Conservation (phyloP, 2,329 filamentous ascomycete genomes). For the Talaromyces funiculosus region DNA sequence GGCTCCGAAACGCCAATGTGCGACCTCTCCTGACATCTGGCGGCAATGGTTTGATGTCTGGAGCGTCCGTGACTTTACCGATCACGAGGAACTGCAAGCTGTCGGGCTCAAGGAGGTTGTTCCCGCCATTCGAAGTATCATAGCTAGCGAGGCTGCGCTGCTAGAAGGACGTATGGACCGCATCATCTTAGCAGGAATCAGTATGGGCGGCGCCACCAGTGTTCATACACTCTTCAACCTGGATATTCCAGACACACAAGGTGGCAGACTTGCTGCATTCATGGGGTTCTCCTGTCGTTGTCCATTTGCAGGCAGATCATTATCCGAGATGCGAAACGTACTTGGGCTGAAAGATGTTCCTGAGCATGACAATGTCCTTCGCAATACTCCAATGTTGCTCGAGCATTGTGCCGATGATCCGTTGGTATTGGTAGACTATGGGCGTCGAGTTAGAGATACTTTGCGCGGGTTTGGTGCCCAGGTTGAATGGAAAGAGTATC, state of each 20-base stretch:
- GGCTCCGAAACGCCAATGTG: conserved; percentile 2
- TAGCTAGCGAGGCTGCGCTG: neutral
- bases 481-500: conserved; percentile 4
- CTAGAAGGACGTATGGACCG: neutral
- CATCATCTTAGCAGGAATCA: neutral
- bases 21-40: neutral
- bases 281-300: neutral
- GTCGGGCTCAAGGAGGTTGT: conserved; percentile 5
- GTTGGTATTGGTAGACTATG: neutral
- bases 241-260: neutral
- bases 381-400: conserved; percentile 3
- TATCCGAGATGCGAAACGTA: neutral
- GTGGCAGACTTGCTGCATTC: conserved; percentile 1
- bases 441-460: neutral
- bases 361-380: neutral
- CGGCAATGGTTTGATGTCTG: conserved; percentile 10
- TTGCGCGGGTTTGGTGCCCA: neutral
- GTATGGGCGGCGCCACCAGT: conserved; percentile 5
- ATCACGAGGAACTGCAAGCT: conserved; percentile 3
- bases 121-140: neutral
- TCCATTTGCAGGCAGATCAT: conserved; percentile 5
- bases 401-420: conserved; percentile 9
- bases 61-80: conserved; percentile 3
- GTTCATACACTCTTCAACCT: conserved; percentile 1
- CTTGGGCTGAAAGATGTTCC: neutral